Evolutionary conservation across 495 filamentous ascomycete genomes (phyloP).

Genomic region (Arthonia radiata): DNA sequence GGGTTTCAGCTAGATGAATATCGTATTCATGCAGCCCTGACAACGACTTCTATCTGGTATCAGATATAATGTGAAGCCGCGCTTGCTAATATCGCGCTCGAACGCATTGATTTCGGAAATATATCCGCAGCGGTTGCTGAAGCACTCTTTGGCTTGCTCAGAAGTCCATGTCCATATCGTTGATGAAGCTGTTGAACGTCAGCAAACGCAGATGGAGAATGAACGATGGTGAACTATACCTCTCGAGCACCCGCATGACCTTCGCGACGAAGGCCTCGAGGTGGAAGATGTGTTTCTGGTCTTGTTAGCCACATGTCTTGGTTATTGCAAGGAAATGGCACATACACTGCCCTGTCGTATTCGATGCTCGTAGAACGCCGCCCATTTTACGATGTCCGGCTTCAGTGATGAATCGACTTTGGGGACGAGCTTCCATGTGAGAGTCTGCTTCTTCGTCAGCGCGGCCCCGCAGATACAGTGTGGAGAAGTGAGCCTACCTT

Average conservation of each 20-base stretch:
- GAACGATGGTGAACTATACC: constrained; percentile 16
- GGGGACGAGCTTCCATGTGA: constrained; percentile 77
- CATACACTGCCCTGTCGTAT: constrained; percentile 57
- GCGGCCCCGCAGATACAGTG: background rate
- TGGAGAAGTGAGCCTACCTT: constrained; percentile 26
- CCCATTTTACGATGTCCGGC: constrained; percentile 81
- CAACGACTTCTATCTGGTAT: no score
- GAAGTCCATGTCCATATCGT: constrained; percentile 55
- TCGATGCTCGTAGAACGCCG: constrained; percentile 88
- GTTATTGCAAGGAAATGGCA: background rate
- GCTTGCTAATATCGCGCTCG: no score
- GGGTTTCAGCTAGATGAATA: no score
- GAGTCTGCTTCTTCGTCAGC: constrained; percentile 20
- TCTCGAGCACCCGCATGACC: constrained; percentile 87
- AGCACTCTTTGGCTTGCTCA: no score
- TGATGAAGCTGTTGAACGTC: constrained; percentile 37
- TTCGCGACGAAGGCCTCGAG: constrained; percentile 95
- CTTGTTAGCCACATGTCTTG: constrained; percentile 1
- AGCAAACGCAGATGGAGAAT: constrained; percentile 1
- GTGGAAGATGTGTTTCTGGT: constrained; percentile 82
- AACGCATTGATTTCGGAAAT: no score
- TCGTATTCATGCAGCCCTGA: no score
- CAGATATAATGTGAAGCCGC: no score
- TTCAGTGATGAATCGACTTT: constrained; percentile 74
- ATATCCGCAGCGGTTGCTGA: no score